phyloP scores from a whole-genome alignment of 2,329 filamentous ascomycete genomes.

The Cercospora citrullina region DNA sequence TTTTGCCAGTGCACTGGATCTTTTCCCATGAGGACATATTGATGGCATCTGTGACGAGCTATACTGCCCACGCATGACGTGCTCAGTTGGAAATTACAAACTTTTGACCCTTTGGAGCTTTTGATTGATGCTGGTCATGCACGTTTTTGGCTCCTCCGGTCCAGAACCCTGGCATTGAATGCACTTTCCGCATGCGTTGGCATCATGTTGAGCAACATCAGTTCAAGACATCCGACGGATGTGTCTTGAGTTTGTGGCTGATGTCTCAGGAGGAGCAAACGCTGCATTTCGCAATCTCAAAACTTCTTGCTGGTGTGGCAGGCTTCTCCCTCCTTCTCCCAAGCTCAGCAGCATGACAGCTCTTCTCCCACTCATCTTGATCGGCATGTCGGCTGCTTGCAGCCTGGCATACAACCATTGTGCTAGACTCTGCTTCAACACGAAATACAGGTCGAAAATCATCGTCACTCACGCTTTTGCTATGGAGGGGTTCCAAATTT shows the following conservation, averaged over 20 bases:
- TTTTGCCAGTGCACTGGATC: no score
- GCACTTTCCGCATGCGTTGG: no score
- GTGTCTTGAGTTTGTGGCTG: neutral
- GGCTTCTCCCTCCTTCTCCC: no score
- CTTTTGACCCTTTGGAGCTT: no score
- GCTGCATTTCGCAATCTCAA: neutral
- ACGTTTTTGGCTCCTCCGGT: no score
- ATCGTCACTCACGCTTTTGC: slow-evolving; percentile 16
- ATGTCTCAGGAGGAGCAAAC: neutral
- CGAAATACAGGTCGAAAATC: neutral
- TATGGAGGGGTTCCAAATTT: slow-evolving; percentile 19
- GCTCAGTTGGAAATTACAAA: no score
- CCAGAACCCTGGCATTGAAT: no score
- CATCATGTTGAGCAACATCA: neutral
- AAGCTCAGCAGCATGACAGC: neutral
- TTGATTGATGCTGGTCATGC: no score
- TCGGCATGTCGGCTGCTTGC: slow-evolving; percentile 7
- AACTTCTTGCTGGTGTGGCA: neutral
- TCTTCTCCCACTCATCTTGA: neutral
- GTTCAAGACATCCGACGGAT: neutral
- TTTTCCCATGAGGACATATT: no score
- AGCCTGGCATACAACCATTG: slow-evolving; percentile 16
- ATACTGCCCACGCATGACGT: no score
- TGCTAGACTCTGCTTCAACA: neutral
- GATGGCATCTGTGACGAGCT: no score